Base-by-base conservation (phyloP, 2,329 filamentous ascomycete species). In the Coniochaeta prunicola region DNA sequence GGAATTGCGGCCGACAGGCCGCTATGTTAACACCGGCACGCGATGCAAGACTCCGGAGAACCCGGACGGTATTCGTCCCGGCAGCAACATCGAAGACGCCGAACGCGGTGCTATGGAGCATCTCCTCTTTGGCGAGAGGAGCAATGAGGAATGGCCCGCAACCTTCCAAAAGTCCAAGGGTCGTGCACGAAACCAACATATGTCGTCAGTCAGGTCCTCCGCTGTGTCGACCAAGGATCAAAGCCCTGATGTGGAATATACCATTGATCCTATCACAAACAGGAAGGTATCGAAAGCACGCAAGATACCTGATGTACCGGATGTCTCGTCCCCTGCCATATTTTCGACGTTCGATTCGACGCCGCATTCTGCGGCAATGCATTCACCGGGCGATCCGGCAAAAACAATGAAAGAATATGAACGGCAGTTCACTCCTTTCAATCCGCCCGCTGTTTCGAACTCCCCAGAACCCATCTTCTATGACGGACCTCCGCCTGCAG, bases 231-330 rank as follows among this genome's bases (percentile, higher is more conserved):
- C 45, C 10, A 31, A 55, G 45, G 24, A 17, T 2, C 24, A 30
- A 4, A 17, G 21, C 28, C n/a, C 10, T 15, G 62, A 64, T 4
- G 53, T 64, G 1, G 74, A 74, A 9, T 78, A 75, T 54, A 68
- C 75, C 21, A 84, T 86, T 48, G 82, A 86, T 59, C 82, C 83
- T 3, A 84, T 86, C 60, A 84, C 82, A 17, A 85, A 85, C 61
- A 77, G 81, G 34, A 82, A 77, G 60, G 74, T 82, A 3, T 60
- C 66, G 19, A 74, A 65, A 60, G 60, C 60, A 19, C 62, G 64
- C 1, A 45, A 45, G 40, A 56, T 66, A 5, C 58, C 62, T 9
- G 61, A 57, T 10, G 57, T 66, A 6, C 58, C 62, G 8, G 62
- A 57, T 9, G 48, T 33, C 26, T 59, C 72, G n/a, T 55, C 33